Evolutionary conservation across 2,329 filamentous ascomycete genomes (phyloP).

Genomic region (Pyrenophora seminiperda): DNA sequence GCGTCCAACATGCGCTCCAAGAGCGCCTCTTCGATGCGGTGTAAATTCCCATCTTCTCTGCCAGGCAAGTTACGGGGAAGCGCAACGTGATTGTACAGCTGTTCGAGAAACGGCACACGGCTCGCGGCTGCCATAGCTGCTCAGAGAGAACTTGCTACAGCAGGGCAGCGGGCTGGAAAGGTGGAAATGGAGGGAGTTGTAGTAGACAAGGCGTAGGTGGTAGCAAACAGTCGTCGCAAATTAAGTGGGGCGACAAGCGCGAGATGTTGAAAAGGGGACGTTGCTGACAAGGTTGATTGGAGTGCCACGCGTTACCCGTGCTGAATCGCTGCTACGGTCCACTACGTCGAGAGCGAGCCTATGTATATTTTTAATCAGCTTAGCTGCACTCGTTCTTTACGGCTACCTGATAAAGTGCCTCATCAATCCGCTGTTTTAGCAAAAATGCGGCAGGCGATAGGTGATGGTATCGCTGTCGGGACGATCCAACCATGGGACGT

Average conservation of each 20-base stretch:
- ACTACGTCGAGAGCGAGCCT: no score
- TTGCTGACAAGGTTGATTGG: background rate
- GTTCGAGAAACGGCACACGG: slow-evolving; percentile 22
- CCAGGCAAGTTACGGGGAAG: slow-evolving; percentile 49
- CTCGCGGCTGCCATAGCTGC: slow-evolving; percentile 24
- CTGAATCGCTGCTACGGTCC: no score
- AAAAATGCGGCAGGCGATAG: no score
- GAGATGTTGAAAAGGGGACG: background rate
- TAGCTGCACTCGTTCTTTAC: no score
- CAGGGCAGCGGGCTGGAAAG: slow-evolving; percentile 1
- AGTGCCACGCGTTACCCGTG: no score
- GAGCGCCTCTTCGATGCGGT: slow-evolving; percentile 36
- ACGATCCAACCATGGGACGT: no score
- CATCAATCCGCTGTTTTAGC: no score
- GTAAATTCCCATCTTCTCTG: slow-evolving; percentile 36
- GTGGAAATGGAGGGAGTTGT: background rate
- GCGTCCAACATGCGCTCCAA: slow-evolving; percentile 36
- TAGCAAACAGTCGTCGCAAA: no score
- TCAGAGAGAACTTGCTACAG: slow-evolving; percentile 5
- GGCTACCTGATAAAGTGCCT: no score
- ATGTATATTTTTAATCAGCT: no score
- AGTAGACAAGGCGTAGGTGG: background rate
- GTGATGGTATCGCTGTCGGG: no score
- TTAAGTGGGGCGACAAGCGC: background rate
- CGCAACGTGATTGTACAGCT: slow-evolving; percentile 46